Percentiles rank a stretch among this genome's conserved stretches.
Conservation (phyloP, 1,284 basidiomycete genomes). For the Polyporus tsugae region DNA sequence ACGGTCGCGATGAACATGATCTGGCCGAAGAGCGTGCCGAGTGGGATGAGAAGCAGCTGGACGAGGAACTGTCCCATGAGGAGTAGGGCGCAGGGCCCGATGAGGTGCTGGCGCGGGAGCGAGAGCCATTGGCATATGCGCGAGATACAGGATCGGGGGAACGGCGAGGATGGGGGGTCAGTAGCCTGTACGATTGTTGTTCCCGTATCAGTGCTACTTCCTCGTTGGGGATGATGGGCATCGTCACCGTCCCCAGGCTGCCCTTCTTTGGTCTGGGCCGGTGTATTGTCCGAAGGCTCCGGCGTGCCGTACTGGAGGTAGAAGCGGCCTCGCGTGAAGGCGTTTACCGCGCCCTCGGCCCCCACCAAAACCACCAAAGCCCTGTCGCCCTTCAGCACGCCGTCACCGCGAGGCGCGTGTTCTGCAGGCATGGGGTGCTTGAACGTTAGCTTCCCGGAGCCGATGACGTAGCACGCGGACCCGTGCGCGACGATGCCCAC, state of each 20-base stretch:
- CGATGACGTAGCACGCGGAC: constrained; percentile 29
- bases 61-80: constrained; percentile 27
- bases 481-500: constrained; percentile 31
- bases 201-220: too few species aligned
- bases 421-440: constrained; percentile 22
- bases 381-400: constrained; percentile 16
- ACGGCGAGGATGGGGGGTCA: too few species aligned
- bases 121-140: background rate
- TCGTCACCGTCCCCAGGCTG: too few species aligned
- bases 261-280: too few species aligned
- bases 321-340: constrained; percentile 31
- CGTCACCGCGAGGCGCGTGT: constrained; percentile 30
- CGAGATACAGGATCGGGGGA: too few species aligned
- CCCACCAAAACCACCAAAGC: constrained; percentile 27
- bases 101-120: constrained; percentile 4
- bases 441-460: constrained; percentile 28
- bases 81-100: constrained; percentile 20
- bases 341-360: constrained; percentile 27
- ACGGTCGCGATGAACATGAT: constrained; percentile 27
- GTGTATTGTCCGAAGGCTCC: too few species aligned
- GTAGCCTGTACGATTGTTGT: too few species aligned
- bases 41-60: constrained; percentile 27
- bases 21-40: constrained; percentile 21
- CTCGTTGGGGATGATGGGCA: too few species aligned
- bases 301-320: constrained; percentile 17